Percentiles rank a stretch among this genome's conserved stretches.
These are phyloP conservation scores for Amyloporia xantha DNA, from an alignment of 768 basidiomycete genomes.

Conservation along the genomic window DNA sequence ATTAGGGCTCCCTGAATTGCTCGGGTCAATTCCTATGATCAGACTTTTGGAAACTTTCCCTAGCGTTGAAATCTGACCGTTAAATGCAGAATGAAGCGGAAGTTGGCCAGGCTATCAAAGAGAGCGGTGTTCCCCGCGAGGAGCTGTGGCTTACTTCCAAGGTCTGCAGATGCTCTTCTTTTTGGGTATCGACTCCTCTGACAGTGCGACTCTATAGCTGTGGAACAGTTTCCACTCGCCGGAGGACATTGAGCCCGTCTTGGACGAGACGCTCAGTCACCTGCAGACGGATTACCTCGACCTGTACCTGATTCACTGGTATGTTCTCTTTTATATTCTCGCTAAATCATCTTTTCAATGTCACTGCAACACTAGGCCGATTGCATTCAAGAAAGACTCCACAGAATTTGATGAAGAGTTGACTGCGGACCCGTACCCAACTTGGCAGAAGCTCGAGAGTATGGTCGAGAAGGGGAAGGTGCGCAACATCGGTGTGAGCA, in stretches of 20 bases:
- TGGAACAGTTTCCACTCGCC: constrained; percentile 75
- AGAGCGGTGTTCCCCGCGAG: constrained; percentile 53
- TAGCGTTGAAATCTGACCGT: too few species aligned
- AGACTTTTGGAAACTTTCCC: neutral
- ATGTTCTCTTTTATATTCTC: constrained; percentile 5
- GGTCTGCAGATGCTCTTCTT: constrained; percentile 20
- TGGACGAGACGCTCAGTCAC: constrained; percentile 57
- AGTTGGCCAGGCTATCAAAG: constrained; percentile 55
- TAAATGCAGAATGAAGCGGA: constrained; percentile 59
- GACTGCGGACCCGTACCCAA: constrained; percentile 69
- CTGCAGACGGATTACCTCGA: constrained; percentile 70
- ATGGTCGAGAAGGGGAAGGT: constrained; percentile 72
- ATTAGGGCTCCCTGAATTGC: too few species aligned
- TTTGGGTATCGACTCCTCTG: too few species aligned
- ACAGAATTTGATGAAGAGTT: constrained; percentile 46
- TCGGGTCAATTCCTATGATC: too few species aligned
- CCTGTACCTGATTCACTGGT: constrained; percentile 80
- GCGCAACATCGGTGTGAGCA: constrained; percentile 79
- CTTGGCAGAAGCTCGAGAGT: constrained; percentile 77
- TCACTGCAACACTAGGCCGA: constrained; percentile 48
- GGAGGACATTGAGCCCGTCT: constrained; percentile 57
- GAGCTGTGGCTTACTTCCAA: constrained; percentile 65
- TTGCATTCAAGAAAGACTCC: constrained; percentile 54
- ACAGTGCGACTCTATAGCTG: constrained; percentile 33
- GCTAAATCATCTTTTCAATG: neutral